phyloP scores from a whole-genome alignment of 106 monocot species.

The Platanthera zijinensis region DNA sequence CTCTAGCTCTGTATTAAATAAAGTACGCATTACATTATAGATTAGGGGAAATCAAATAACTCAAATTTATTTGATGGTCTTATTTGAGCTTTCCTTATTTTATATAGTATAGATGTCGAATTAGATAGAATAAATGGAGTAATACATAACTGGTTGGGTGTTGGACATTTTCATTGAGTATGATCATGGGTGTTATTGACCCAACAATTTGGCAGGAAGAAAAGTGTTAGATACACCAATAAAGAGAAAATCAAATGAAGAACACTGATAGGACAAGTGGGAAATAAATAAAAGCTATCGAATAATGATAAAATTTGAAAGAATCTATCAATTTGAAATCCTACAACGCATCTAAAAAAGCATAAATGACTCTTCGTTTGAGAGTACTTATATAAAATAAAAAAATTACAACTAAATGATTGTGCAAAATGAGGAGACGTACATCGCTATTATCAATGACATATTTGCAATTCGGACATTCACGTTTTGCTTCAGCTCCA shows the following conservation, averaged over 20 bases:
- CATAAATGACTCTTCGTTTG: background rate
- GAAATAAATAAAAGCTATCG: background rate
- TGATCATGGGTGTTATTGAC: background rate
- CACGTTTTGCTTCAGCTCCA: conserved; percentile 50
- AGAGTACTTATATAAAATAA: background rate
- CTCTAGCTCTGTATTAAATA: background rate
- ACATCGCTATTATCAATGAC: conserved; percentile 94
- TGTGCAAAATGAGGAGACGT: conserved; percentile 19
- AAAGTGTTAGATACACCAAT: background rate
- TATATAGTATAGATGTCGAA: background rate
- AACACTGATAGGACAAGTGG: background rate
- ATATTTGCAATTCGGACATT: conserved; percentile 89
- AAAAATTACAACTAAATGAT: background rate
- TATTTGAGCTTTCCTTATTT: no score
- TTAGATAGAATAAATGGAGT: background rate
- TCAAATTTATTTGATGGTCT: background rate
- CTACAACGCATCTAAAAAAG: background rate
- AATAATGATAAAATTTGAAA: background rate
- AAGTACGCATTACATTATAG: background rate
- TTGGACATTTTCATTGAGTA: background rate
- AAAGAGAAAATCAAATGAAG: background rate
- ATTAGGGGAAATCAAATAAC: background rate
- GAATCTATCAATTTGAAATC: background rate
- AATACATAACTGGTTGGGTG: background rate
- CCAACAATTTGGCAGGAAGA: background rate